Evolutionary conservation across 179 eudicot genomes (phyloP), one percentile per base, ranked within the genome.

Genomic region (Sideroxylon spinosum): DNA sequence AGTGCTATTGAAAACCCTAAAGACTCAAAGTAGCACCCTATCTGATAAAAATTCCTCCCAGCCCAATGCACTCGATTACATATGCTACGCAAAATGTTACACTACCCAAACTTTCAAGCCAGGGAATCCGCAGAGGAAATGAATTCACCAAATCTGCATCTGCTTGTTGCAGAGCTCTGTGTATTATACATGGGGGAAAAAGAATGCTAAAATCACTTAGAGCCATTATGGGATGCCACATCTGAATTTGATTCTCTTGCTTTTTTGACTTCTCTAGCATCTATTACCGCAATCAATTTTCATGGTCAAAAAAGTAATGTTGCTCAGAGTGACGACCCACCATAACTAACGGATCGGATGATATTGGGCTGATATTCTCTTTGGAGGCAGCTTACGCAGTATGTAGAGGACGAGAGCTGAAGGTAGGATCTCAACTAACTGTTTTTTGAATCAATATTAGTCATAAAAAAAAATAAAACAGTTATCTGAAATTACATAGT

Each of bases 361-460:
- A 79, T 91, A 91, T 72, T 86, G 89, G 8, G 93, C 93, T 20
- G 98, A 86, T 76, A 87, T 66, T 89, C 95, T 86, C 84, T 87
- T 95, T 22, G 97, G 98, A 46, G 98, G 98, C 78, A 95, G 82
- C 83, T 89, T 95, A 19, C 98, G 91, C 78, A 93, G 80, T 80
- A 95, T 91, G 91, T 73, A 88, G 69, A 95, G 94, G 67, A 95
- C 98, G 17, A 93, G 93, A 68, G 93, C 94, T 13, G 98, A 95
- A 69, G 98, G 98, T 61, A 95, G 86, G 86, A 95, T 95, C 90
- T 95, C 98, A 74, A 86, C 97, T 37, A 91, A 79, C 97, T 93
- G 96, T 79, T 56, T 52, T 61, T 46, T 37, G 44, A 37, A 37
- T 37, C 44, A 37, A 37, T 37, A 37, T 37, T 37, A 1, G 44